Evolutionary conservation across 1,284 basidiomycete species (phyloP), one percentile per base, ranked within the genome.

Genomic region (Boletus semigastroideus): DNA sequence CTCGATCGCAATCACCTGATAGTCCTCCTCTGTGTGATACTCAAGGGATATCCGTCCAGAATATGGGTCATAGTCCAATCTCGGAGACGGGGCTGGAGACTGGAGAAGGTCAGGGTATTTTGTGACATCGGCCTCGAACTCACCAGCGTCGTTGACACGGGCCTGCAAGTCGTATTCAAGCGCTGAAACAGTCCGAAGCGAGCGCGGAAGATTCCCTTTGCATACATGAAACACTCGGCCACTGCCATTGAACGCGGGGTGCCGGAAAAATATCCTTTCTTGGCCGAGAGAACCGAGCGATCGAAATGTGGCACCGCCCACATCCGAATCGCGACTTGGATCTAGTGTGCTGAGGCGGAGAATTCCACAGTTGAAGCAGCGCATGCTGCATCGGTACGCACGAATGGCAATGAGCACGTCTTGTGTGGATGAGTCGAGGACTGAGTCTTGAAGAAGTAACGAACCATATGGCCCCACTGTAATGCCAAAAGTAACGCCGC

Each of bases 61-160:
- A 45, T 62, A 65, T 3, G 61, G 59, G 39, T 62, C 60, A 39
- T 63, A 64, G 31, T 65, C 61, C 45, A 43, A 20, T 16, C 64
- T 41, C 14, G 19, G 30, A 5, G 46, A 42, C 11, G 25, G 17
- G 12, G 38, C 17, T 17, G 46, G 40, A 30, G 54, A 49, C 9
- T 34, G 38, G 4, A 61, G 16, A 10, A 65, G 34, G 10, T 16
- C 48, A 27, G 42, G 46, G 27, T 61, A 56, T 5, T 56, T 49
- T 1, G 33, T 22, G 7, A 49, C 33, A 22, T 44, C 48, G 38
- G 36, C 33, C n/a, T 9, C n/a, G 1, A 2, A 1, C 8, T 28
- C n/a, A 16, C 11, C 44, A 1, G 30, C 28, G 1, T 13, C 7
- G 6, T 7, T 4, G 6, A 5, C 19, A 17, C 34, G 10, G 1